A percentile compares a stretch with the other conserved stretches of the same genome.
These are phyloP conservation scores for Harringtonia aguacate DNA, from an alignment of 2,329 filamentous ascomycete genomes.

Conservation along the genomic window DNA sequence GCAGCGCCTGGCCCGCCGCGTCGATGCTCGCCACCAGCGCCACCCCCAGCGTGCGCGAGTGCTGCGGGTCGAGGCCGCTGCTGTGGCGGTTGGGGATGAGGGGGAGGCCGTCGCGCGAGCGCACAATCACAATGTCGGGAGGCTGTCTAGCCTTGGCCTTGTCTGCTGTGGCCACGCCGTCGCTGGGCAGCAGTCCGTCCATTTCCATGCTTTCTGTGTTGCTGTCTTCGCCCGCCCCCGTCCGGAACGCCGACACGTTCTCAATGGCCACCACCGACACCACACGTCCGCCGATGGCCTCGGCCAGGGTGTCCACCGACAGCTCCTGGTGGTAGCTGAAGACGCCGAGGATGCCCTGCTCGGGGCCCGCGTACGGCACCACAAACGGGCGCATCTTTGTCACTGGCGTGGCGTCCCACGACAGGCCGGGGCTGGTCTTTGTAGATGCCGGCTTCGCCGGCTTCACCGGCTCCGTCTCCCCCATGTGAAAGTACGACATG, in stretches of 20 bases:
- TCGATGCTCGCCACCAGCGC: slow-evolving; percentile 65
- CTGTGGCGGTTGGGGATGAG: slow-evolving; percentile 46
- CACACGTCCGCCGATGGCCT: slow-evolving; percentile 60
- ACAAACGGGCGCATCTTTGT: slow-evolving; percentile 47
- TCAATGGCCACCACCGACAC: slow-evolving; percentile 56
- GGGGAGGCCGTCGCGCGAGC: slow-evolving; percentile 45
- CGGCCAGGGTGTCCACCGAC: slow-evolving; percentile 44
- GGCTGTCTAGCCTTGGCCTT: not conserved
- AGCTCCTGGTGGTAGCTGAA: slow-evolving; percentile 57
- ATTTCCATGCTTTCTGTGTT: slow-evolving; percentile 5
- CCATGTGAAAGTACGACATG: slow-evolving; percentile 67
- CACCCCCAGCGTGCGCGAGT: slow-evolving; percentile 50
- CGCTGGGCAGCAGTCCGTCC: no score
- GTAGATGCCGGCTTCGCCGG: not conserved
- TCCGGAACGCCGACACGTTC: slow-evolving; percentile 35
- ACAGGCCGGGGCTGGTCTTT: not conserved
- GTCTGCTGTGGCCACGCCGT: not conserved
- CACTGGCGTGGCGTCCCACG: slow-evolving; percentile 45
- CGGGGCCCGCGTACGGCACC: slow-evolving; percentile 44
- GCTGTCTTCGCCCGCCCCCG: slow-evolving; percentile 9
- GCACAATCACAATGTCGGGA: slow-evolving; percentile 18
- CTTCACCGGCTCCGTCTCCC: slow-evolving; percentile 7
- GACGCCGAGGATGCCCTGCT: slow-evolving; percentile 50
- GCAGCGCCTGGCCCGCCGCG: slow-evolving; percentile 36
- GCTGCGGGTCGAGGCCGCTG: slow-evolving; percentile 46